Percentiles rank a stretch among this genome's conserved stretches.
Conservation (phyloP, 768 basidiomycete genomes). For the Hygrocybe coccinea region DNA sequence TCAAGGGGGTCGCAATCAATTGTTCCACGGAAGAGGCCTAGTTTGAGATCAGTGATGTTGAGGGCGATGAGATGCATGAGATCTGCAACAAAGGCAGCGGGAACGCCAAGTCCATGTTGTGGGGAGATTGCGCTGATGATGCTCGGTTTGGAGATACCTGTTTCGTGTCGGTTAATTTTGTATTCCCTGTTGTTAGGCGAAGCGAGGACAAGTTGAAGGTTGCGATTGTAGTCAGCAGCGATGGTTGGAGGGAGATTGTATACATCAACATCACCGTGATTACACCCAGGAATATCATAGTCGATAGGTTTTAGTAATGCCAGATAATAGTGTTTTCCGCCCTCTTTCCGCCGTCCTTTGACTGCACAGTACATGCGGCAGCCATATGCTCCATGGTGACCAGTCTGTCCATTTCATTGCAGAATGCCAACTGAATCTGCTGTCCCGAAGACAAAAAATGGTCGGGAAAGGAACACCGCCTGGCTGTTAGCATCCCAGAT, state of each 20-base stretch:
- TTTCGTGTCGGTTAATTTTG: constrained; percentile 19
- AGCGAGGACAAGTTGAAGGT: constrained; percentile 14
- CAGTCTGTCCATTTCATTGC: constrained; percentile 30
- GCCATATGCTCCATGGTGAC: constrained; percentile 27
- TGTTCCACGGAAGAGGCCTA: constrained; percentile 20
- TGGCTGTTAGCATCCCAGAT: constrained; percentile 22
- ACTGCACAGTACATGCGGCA: constrained; percentile 30
- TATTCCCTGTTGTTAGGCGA: constrained; percentile 26
- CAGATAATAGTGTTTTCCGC: constrained; percentile 30
- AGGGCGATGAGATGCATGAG: constrained; percentile 27
- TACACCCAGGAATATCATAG: constrained; percentile 20
- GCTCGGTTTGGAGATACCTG: constrained; percentile 28
- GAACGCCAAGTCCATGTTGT: constrained; percentile 16
- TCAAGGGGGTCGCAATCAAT: constrained; percentile 21
- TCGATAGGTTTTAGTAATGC: constrained; percentile 22
- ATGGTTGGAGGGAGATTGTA: constrained; percentile 9
- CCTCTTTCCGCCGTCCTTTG: constrained; percentile 25
- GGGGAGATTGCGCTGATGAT: constrained; percentile 23
- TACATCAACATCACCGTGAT: constrained; percentile 28
- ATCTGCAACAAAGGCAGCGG: constrained; percentile 23
- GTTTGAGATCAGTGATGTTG: constrained; percentile 20
- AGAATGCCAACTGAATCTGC: constrained; percentile 26
- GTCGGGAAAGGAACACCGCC: not conserved
- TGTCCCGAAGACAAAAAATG: constrained; percentile 10
- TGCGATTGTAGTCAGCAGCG: constrained; percentile 12